Base-by-base conservation (phyloP, 495 filamentous ascomycete species). In the Talaromyces stipitatus region DNA sequence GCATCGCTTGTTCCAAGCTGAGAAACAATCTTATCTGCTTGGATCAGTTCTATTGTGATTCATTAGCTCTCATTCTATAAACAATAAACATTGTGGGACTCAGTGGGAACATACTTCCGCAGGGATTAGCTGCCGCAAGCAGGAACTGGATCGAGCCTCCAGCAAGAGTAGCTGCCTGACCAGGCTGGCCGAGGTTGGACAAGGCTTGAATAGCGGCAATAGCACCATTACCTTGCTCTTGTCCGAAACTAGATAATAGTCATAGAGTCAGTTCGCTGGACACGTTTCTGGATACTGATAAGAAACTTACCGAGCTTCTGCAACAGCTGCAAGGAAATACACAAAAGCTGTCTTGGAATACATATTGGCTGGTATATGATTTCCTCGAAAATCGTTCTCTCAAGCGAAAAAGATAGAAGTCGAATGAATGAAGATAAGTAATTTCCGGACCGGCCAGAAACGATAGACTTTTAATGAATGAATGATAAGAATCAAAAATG, bases 381-480 rank as follows among this genome's bases (percentile, higher is more conserved):
- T 48, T 6, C 20, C 24, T 48, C 14, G 12, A 48, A 48, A 26
- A 24, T 26, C 5, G 20, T 23, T 48, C 20, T 47, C 9, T 48
- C 20, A 26, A 12, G 43, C 22, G n/a, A 26, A 26, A 48, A 12
- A 27, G 9, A 24, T 48, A 24, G 14, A 24, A 24, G 2, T 12
- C 14, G 45, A 48, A 48, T 24, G 45, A 48, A 48, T 48, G 20
- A 24, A 6, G 30, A 23, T 18, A 41, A 41, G 12, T n/a, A 23
- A 26, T 48, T 14, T 48, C 45, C 45, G 45, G 45, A 48, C 45
- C 45, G 24, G 45, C 45, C 45, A 48, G 45, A 48, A 48, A 48
- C 24, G 12, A 26, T 20, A 10, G 20, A 12, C 12, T 48, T 24
- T 11, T 11, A 26, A 45, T 26, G 18, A 48, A 48, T 12, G 45